These are phyloP conservation scores for Lolium perenne DNA, from an alignment of 176 grass and related monocot genomes.

Conservation along the genomic window DNA sequence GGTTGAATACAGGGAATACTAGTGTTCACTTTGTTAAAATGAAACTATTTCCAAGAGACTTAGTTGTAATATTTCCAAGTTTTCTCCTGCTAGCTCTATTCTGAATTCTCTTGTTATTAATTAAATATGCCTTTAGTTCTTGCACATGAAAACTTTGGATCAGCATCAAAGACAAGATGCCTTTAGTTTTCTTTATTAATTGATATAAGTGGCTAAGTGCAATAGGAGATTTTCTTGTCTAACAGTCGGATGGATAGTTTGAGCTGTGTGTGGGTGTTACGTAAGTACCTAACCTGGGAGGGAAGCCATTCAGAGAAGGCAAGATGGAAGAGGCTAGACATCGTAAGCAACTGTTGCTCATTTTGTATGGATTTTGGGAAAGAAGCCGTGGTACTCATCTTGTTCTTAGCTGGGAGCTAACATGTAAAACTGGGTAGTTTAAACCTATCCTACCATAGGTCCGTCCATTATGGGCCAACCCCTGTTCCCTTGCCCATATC, in stretches of 20 bases:
- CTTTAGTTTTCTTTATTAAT: slow-evolving; percentile 23
- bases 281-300: not conserved
- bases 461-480: not conserved
- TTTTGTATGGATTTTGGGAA: not conserved
- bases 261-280: not conserved
- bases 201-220: not conserved
- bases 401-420: slow-evolving; percentile 28
- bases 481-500: not conserved
- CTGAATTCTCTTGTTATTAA: not conserved
- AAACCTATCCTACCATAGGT: not conserved
- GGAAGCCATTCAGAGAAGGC: not conserved
- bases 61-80: not conserved
- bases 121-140: too few species aligned
- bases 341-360: slow-evolving; percentile 1
- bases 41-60: slow-evolving; percentile 8
- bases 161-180: not conserved
- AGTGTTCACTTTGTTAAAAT: slow-evolving; percentile 37
- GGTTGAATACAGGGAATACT: not conserved
- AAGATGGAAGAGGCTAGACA: slow-evolving; percentile 7
- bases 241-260: slow-evolving; percentile 9
- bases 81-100: slow-evolving; percentile 7
- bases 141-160: not conserved
- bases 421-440: not conserved
- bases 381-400: slow-evolving; percentile 3
- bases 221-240: slow-evolving; percentile 8